These are phyloP conservation scores for Populus simonii DNA, from an alignment of 345 rosid species.

Conservation along the genomic window DNA sequence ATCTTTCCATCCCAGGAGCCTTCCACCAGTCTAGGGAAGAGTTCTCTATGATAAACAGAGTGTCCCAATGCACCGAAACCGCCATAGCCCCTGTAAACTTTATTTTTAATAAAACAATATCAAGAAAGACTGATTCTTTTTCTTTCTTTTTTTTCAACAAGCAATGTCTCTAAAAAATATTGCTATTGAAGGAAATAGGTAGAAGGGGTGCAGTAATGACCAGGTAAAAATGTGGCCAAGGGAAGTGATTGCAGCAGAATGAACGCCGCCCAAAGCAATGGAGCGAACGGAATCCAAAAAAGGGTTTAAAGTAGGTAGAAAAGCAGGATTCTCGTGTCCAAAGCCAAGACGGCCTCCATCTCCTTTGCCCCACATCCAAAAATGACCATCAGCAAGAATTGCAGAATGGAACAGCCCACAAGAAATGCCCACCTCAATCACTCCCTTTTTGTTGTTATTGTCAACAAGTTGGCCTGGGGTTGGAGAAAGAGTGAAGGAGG, in stretches of 20 bases:
- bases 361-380: constrained; percentile 95
- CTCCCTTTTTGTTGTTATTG: not conserved
- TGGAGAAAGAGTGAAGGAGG: constrained; percentile 49
- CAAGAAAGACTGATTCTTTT: not conserved
- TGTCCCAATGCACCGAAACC: constrained; percentile 98
- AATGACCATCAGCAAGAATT: constrained; percentile 50
- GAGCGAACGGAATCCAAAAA: constrained; percentile 47
- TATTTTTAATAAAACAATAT: constrained; percentile 31
- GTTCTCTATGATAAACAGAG: constrained; percentile 77
- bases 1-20: constrained; percentile 57
- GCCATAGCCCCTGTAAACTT: constrained; percentile 90
- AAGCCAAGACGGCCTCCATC: constrained; percentile 91
- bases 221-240: constrained; percentile 69
- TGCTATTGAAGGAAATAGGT: not conserved
- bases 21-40: constrained; percentile 75
- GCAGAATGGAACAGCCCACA: constrained; percentile 87
- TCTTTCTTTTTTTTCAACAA: too few species aligned
- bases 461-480: constrained; percentile 46
- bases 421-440: constrained; percentile 54
- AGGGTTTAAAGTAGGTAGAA: constrained; percentile 67
- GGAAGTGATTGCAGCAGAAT: constrained; percentile 74
- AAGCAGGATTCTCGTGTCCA: constrained; percentile 72
- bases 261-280: constrained; percentile 81
- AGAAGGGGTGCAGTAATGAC: constrained; percentile 36
- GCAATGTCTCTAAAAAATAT: not conserved